Base-by-base conservation (phyloP, 2,329 filamentous ascomycete genomes). In the Myriosclerotinia scirpicola region DNA sequence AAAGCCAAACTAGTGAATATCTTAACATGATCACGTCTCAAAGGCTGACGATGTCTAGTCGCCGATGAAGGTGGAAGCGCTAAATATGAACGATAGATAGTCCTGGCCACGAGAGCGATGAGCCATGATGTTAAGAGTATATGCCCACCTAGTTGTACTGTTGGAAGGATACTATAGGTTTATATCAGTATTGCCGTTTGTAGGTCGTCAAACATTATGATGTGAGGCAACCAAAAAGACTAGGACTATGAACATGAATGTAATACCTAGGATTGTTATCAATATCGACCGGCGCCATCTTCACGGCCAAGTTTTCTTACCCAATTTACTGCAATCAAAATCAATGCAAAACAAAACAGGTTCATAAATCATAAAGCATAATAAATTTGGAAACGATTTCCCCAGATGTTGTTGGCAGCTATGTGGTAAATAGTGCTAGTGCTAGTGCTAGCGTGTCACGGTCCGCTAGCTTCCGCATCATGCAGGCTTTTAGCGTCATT, bases 1-100 rank as follows among this genome's bases (percentile, higher is more conserved):
- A 79, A 60, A 7, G 82, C 80, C n/a, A 85, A 76, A 34, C 75
- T 61, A 0, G 78, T 75, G 74, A 85, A 84, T 30, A 79, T 62
- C 20, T 75, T 74, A 30, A 77, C 69, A 60, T 77, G 69, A 12
- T 62, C 69, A 67, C 67, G 72, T 54, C 78, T 71, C 34, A 73
- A 70, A 54, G 69, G 68, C 54, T 76, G 67, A 46, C 77, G 75
- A 65, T 73, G 70, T 59, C 78, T 72, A 40, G 78, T 79, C n/a
- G 75, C 74, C 67, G 78, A 77, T 4, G 77, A 75, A 12, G 78
- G 77, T 22, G 75, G 73, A 44, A 79, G 68, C 58, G 73, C 72
- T 42, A 74, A 64, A 55, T 75, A 74, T 11, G 74, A 75, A 34
- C 73, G 71, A 55, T 71, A 72, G n/a, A 74, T 72, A 2, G 73